Evolutionary conservation across 129 eudicot species (phyloP).

Genomic region (Lonicera japonica): DNA sequence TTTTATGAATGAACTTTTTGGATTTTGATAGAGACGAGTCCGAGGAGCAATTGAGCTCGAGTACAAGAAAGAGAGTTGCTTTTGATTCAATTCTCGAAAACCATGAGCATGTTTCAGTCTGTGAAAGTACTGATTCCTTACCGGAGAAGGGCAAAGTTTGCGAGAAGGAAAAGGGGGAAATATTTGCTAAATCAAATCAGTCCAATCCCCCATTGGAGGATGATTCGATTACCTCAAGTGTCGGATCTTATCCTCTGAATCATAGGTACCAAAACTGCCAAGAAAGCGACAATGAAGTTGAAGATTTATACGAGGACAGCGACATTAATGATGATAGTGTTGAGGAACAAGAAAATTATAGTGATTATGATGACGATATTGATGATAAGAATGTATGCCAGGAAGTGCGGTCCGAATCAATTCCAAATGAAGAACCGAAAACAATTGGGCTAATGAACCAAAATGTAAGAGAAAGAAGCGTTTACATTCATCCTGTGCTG

Average conservation of each 20-base stretch:
- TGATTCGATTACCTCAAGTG: slow-evolving; percentile 40
- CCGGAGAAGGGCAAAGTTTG: slow-evolving; percentile 18
- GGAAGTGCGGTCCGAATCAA: slow-evolving; percentile 56
- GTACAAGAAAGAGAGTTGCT: slow-evolving; percentile 68
- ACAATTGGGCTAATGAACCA: slow-evolving; percentile 14
- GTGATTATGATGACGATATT: slow-evolving; percentile 27
- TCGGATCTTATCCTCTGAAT: slow-evolving; percentile 67
- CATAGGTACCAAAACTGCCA: slow-evolving; percentile 76
- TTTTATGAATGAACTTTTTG: too few species aligned
- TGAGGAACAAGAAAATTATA: slow-evolving; percentile 30
- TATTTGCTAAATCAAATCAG: slow-evolving; percentile 20
- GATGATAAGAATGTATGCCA: slow-evolving; percentile 25
- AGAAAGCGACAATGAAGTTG: slow-evolving; percentile 83
- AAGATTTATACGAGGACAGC: slow-evolving; percentile 47
- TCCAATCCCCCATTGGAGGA: slow-evolving; percentile 40
- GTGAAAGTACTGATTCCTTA: slow-evolving; percentile 55
- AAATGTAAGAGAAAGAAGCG: slow-evolving; percentile 61
- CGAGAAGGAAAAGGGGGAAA: slow-evolving; percentile 37
- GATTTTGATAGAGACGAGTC: slow-evolving; percentile 29
- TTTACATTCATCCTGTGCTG: slow-evolving; percentile 59
- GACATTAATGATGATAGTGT: slow-evolving; percentile 40
- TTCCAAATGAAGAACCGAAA: slow-evolving; percentile 27
- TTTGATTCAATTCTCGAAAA: slow-evolving; percentile 69
- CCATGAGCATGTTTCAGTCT: slow-evolving; percentile 55
- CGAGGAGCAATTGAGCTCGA: slow-evolving; percentile 49